These are phyloP conservation scores for Globisporangium polare DNA, from an alignment of 352 stramenopile genomes.

Conservation along the genomic window DNA sequence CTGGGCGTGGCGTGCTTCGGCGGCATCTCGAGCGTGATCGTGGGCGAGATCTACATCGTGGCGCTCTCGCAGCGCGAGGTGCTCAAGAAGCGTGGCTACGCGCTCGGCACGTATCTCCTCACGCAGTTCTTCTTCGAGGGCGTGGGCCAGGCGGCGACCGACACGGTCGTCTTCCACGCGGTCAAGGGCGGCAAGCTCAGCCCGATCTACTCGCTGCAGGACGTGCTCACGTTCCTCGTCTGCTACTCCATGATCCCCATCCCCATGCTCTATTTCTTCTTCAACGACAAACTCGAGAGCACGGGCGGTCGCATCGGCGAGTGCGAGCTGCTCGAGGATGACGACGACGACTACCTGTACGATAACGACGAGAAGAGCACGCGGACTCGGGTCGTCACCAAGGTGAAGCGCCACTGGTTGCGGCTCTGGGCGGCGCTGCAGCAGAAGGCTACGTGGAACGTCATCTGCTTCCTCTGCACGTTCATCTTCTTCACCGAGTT, in stretches of 20 bases:
- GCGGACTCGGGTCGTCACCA: constrained; percentile 12
- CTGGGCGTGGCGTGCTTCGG: constrained; percentile 40
- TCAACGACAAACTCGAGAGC: constrained; percentile 34
- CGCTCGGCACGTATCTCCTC: constrained; percentile 30
- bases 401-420: constrained; percentile 28
- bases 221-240: constrained; percentile 29
- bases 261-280: constrained; percentile 27
- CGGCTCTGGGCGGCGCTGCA: constrained; percentile 27
- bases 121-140: constrained; percentile 31
- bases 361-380: constrained; percentile 15
- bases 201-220: constrained; percentile 24
- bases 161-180: constrained; percentile 30
- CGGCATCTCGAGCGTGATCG: constrained; percentile 33
- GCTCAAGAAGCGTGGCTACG: constrained; percentile 25
- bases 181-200: constrained; percentile 12
- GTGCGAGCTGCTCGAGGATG: constrained; percentile 20
- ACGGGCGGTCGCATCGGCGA: constrained; percentile 22
- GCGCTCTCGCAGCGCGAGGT: constrained; percentile 33
- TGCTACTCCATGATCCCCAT: constrained; percentile 42
- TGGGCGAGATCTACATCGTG: constrained; percentile 41
- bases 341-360: constrained; percentile 19
- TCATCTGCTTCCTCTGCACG: constrained; percentile 35
- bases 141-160: constrained; percentile 26
- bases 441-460: constrained; percentile 31
- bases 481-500: constrained; percentile 53